Base-by-base conservation (phyloP, 371 early-diverging fungal genomes). In the Mucor racemosus region DNA sequence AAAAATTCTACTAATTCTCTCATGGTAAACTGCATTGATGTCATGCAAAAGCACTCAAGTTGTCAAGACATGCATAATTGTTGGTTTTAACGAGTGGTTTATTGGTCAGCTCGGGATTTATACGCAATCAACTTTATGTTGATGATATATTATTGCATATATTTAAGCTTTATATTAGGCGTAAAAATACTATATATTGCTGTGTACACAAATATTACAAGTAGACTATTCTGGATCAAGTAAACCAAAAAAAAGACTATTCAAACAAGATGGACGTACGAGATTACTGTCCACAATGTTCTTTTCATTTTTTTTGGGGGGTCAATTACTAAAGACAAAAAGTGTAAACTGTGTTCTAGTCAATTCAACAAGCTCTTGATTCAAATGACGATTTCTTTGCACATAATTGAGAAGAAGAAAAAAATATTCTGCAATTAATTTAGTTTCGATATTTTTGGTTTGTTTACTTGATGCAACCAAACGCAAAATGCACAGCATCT, bases 401-500 rank as follows among this genome's bases (percentile, higher is more conserved):
- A 48, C 2, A 48, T 48, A 21, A 48, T 19, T 21, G 8, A 19
- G 21, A 48, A 48, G 21, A 21, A 21, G 0, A 48, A 48, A 8
- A 48, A 38, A 38, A 26, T 26, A n/a, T 42, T 42, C 44, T 17
- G 44, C 44, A 26, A 26, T 50, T 50, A 26, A 50, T 26, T 50
- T 26, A 50, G 44, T 17, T 44, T 44, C 44, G 44, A 17, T 44
- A 21, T 21, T 50, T 11, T 50, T 8, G 50, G 8, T 26, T 50
- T 44, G 17, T 44, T 44, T 44, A 7, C 11, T 26, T 50, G 50
- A 50, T 50, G 26, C 19, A 50, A 50, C 13, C n/a, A 11, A 21
- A 50, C 26, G 50, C 50, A 50, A 50, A 50, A 50, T 50, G 9
- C 50, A 50, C 50, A 50, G 11, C 50, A 21, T 50, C 50, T 50